phyloP scores from a whole-genome alignment of 164 flowering plant species.

The Hamamelis virginiana region DNA sequence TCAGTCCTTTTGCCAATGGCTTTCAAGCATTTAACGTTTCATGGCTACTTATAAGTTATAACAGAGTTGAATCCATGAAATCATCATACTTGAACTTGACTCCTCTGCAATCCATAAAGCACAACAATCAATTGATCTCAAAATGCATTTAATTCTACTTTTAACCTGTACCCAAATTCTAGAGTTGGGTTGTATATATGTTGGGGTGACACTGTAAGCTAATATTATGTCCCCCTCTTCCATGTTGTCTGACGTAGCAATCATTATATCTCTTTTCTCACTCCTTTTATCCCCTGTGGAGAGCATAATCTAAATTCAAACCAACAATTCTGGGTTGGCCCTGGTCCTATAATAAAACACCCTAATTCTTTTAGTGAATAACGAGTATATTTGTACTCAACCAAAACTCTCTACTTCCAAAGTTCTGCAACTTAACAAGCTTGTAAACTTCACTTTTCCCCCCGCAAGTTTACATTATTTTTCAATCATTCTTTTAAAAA shows the following conservation, averaged over 20 bases:
- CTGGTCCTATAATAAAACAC: too few relatives aligned
- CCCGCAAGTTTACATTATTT: constrained; percentile 15
- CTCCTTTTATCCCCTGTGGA: too few relatives aligned
- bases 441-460: constrained; percentile 6
- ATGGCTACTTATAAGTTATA: too few relatives aligned
- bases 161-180: not conserved
- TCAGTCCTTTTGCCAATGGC: too few relatives aligned
- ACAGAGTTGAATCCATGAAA: too few relatives aligned
- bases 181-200: not conserved
- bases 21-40: too few relatives aligned
- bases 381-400: too few relatives aligned
- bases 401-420: constrained; percentile 6
- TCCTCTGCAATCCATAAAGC: constrained; percentile 1
- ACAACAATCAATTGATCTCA: not conserved
- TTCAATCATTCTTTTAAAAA: constrained; percentile 2
- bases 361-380: too few relatives aligned
- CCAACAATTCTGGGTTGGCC: too few relatives aligned
- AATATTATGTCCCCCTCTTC: not conserved
- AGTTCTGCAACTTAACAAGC: constrained; percentile 12
- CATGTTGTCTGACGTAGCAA: not conserved
- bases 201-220: not conserved
- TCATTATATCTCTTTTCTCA: too few relatives aligned
- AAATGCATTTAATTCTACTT: not conserved
- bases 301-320: too few relatives aligned
- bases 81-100: not conserved